Evolutionary conservation across 768 basidiomycete genomes (phyloP).

Genomic region (Artomyces pyxidatus): DNA sequence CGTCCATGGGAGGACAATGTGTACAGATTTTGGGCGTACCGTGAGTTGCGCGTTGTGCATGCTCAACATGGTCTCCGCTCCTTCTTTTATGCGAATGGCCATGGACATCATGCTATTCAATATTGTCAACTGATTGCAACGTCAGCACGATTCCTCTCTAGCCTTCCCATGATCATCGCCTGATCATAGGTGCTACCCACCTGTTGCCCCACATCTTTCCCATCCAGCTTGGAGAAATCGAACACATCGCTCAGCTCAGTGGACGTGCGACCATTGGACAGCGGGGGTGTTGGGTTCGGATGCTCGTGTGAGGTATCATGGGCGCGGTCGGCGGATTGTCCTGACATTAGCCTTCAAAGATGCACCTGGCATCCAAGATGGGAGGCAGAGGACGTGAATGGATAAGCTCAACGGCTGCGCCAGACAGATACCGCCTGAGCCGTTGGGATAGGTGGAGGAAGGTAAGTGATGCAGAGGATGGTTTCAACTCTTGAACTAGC

Average conservation of each 20-base stretch:
- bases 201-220: slow-evolving; percentile 12
- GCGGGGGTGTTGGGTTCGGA: neutral
- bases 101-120: slow-evolving; percentile 14
- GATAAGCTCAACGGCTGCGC: too few species aligned
- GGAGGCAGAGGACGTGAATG: too few species aligned
- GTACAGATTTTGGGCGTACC: neutral
- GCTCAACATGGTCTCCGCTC: slow-evolving; percentile 13
- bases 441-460: too few species aligned
- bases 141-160: neutral
- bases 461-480: too few species aligned
- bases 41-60: slow-evolving; percentile 5
- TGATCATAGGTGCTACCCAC: slow-evolving; percentile 2
- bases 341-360: neutral
- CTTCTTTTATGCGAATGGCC: slow-evolving; percentile 16
- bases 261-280: neutral
- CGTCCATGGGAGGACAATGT: neutral
- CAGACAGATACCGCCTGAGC: too few species aligned
- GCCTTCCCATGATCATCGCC: neutral
- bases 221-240: slow-evolving; percentile 12
- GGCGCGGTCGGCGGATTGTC: neutral
- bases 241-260: slow-evolving; percentile 1
- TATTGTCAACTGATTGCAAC: slow-evolving; percentile 2
- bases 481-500: too few species aligned
- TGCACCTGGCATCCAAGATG: too few species aligned
- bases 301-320: neutral